Evolutionary conservation across 805 yeast species (phyloP).

Genomic region (Metschnikowia gelsemii): DNA sequence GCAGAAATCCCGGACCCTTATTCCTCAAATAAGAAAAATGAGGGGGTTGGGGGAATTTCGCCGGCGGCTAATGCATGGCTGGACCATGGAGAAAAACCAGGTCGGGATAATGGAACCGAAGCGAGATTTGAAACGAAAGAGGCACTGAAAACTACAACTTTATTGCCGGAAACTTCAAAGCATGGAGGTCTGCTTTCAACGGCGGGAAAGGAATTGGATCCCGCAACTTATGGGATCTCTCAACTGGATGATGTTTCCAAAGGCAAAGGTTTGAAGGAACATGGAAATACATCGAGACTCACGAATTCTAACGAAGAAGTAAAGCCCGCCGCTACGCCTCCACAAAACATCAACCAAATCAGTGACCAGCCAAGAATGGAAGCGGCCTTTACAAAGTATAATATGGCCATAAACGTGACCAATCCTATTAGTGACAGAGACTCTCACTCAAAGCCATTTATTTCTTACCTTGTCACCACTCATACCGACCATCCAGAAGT

Average conservation of each 20-base stretch:
- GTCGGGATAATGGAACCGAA: background rate
- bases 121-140: background rate
- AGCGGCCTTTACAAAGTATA: conserved; percentile 17
- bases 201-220: too few relatives aligned
- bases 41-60: background rate
- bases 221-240: too few relatives aligned
- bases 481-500: conserved; percentile 62
- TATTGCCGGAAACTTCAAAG: too few relatives aligned
- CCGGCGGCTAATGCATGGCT: conserved; percentile 1
- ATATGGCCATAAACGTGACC: conserved; percentile 39
- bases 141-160: too few relatives aligned
- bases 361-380: conserved; percentile 15
- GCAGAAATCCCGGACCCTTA: background rate
- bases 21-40: background rate
- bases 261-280: too few relatives aligned
- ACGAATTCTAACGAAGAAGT: too few relatives aligned
- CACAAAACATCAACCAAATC: conserved; percentile 1
- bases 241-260: too few relatives aligned
- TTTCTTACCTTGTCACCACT: conserved; percentile 68
- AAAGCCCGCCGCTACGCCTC: background rate
- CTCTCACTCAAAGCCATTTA: conserved; percentile 67
- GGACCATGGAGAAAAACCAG: too few relatives aligned
- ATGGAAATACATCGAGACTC: too few relatives aligned
- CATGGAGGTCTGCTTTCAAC: too few relatives aligned
- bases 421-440: conserved; percentile 72